Conservation (phyloP, 805 yeast species). For the Cyberlindnera sargentensis region DNA sequence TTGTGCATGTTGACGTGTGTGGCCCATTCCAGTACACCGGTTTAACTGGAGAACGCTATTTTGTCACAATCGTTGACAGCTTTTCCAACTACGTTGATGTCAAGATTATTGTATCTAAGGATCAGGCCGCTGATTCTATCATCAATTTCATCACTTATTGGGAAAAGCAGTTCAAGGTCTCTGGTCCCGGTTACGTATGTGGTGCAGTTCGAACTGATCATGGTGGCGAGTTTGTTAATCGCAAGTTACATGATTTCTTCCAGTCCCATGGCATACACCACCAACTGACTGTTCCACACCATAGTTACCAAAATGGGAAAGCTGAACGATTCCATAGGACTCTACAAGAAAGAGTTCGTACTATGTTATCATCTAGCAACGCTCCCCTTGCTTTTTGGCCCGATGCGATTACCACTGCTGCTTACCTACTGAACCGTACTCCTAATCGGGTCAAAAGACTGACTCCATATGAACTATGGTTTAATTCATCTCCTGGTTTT, state of each 20-base stretch:
- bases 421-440: neutral
- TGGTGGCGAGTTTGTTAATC: conserved; percentile 1
- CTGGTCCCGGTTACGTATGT: neutral
- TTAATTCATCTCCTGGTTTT: neutral
- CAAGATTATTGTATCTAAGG: neutral
- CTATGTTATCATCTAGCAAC: neutral
- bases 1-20: neutral
- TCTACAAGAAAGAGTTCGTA: neutral
- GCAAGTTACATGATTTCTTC: neutral
- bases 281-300: conserved; percentile 2
- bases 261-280: neutral
- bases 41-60: neutral
- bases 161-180: neutral
- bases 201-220: neutral
- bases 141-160: neutral
- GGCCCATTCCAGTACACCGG: neutral
- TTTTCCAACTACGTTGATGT: neutral
- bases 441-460: neutral
- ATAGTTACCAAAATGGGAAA: neutral
- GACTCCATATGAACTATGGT: conserved; percentile 1
- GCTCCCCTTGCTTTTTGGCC: neutral
- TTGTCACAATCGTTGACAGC: neutral
- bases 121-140: neutral
- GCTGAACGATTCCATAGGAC: conserved; percentile 1
- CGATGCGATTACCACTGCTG: neutral